Evolutionary conservation across 106 monocot species (phyloP), one percentile per base, ranked within the genome.

Genomic region (Dendrobium catenatum): DNA sequence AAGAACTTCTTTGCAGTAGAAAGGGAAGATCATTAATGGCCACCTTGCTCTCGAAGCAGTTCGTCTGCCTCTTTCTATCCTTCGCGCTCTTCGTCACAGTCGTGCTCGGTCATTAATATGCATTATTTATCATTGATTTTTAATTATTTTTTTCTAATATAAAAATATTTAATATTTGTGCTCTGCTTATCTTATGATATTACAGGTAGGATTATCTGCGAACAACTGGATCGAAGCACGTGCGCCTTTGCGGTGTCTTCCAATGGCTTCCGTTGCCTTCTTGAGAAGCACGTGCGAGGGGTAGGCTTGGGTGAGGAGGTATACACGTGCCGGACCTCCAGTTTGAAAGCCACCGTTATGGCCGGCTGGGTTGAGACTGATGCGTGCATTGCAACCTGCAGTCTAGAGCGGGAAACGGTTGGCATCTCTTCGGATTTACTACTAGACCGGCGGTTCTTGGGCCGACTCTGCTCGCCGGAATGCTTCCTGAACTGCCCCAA

Each of bases 231-330:
- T 54, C 41, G 18, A 27, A 55, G 42, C 81, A 54, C 51, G 24
- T 88, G 88, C 75, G 78, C 88, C 26, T 85, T 83, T 37, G 80
- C 88, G 0, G 81, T 88, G 66, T 88, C 88, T 6, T 83, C 88
- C 2, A 17, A 59, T 11, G 88, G 85, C 2, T n/a, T 18, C 0
- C 82, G 88, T 2, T 88, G 88, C 44, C 85, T 85, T 20, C 88
- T 85, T 2, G 85, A 88, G 88, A 88, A 83, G 74, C 74, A 33
- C 42, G 0, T 84, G 84, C 81, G 73, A 81, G 44, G 17, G 37
- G 10, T 84, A 74, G 2, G 75, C 24, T 6, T 31, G 31, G 31
- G 79, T 88, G 37, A 67, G 9, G 73, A 80, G 31, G 1, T 31
- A 31, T 31, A 31, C 31, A 31, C 1, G 31, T 31, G 31, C 31